Base-by-base conservation (phyloP, 768 basidiomycete genomes). In the Lactifluus hygrophoroides region DNA sequence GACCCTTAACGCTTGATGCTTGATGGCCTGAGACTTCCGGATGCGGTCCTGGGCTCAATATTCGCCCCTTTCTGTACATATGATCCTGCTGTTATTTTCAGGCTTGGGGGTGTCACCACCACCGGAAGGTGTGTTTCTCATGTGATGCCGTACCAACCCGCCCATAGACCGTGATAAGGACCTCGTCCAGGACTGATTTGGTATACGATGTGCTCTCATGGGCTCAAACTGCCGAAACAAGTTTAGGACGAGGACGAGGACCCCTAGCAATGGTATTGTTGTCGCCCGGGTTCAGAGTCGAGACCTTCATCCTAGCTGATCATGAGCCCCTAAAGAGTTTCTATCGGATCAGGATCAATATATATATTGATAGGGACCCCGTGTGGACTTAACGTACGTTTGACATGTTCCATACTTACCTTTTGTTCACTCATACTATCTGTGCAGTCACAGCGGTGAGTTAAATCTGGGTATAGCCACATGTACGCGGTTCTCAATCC, bases 341-440 rank as follows among this genome's bases (percentile, higher is more conserved):
- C 37, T n/a, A n/a, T 54, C 25, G 23, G 11, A 42, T 54, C 40
- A 49, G n/a, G n/a, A n/a, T n/a, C n/a, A n/a, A n/a, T n/a, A 43
- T 43, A 38, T 10, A 30, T 23, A 13, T 1, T 43, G 8, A 46
- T 48, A 30, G 4, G 9, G 35, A 23, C 4, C 25, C 42, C 40
- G 11, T 43, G 25, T 38, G 47, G 43, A 48, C 53, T 34, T 53
- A 28, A 42, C 51, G 27, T 53, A 43, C 40, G 8, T 42, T 32
- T 49, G 58, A 44, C 58, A 50, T 3, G 25, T 54, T 54, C 58
- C 56, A 50, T 51, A 10, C 28, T 4, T 5, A 34, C 32, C 11
- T 47, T 55, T 35, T n/a, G 35, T 38, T 47, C 27, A 32, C 45
- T 14, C 23, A 21, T 14, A 11, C 2, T 19, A 44, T 25, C 25